Evolutionary conservation across 139 green algal genomes (phyloP).

Genomic region (Edaphochlamys debaryana): DNA sequence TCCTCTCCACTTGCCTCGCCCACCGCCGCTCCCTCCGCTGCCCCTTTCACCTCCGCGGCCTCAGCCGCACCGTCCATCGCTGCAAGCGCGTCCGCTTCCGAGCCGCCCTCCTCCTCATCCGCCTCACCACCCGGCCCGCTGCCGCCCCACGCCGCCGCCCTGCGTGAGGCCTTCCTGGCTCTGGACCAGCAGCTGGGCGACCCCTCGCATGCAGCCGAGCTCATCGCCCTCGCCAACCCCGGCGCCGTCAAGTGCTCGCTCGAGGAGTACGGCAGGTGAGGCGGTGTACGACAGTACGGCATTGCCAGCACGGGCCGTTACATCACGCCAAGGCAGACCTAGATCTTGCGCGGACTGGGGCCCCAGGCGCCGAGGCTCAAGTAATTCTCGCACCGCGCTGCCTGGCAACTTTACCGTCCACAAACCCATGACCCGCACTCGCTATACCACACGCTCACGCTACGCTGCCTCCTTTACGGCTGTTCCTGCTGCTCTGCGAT

Average conservation of each 20-base stretch:
- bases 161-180: slow-evolving; percentile 20
- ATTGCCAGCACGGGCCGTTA: no score
- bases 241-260: not conserved
- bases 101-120: not conserved
- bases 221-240: slow-evolving; percentile 30
- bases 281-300: no score
- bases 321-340: no score
- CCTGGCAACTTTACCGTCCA: no score
- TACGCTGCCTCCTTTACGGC: no score
- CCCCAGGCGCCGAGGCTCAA: no score
- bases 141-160: not conserved
- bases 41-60: not conserved
- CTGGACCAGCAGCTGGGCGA: slow-evolving; percentile 15
- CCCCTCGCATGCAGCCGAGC: not conserved
- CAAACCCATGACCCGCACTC: no score
- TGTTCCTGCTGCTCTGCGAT: no score
- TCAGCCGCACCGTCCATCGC: no score
- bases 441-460: no score
- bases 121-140: not conserved
- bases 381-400: no score
- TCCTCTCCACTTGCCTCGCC: not conserved
- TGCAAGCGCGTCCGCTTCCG: not conserved
- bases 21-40: not conserved
- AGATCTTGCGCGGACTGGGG: no score
- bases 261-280: slow-evolving; percentile 19